Evolutionary conservation across 495 filamentous ascomycete species (phyloP).

Genomic region (Jackrogersella multiformis): DNA sequence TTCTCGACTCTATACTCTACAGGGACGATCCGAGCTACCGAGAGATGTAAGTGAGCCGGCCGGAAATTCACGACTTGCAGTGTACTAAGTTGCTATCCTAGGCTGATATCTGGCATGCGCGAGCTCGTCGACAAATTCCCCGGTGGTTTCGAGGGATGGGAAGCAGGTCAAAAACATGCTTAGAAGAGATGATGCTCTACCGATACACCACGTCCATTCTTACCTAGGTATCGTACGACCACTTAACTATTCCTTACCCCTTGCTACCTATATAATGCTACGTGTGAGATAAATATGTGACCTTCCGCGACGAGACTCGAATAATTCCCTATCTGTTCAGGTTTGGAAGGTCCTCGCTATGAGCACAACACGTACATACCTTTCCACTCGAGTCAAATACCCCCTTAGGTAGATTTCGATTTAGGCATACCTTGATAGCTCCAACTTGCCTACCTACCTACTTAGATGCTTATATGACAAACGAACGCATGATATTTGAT

Average conservation of each 20-base stretch:
- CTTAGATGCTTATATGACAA: too few species aligned
- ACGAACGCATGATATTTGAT: background rate
- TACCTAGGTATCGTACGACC: background rate
- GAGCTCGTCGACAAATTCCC: slow-evolving; percentile 34
- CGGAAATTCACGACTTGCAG: background rate
- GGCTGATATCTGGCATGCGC: slow-evolving; percentile 35
- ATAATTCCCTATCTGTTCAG: background rate
- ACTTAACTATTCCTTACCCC: background rate
- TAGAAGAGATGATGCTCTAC: background rate
- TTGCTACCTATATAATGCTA: background rate
- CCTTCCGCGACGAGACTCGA: background rate
- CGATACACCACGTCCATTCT: background rate
- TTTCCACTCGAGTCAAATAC: background rate
- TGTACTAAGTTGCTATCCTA: slow-evolving; percentile 4
- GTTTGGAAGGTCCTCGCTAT: background rate
- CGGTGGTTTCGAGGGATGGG: slow-evolving; percentile 34
- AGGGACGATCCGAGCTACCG: slow-evolving; percentile 34
- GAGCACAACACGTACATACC: background rate
- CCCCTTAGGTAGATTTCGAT: background rate
- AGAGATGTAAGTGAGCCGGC: slow-evolving; percentile 20
- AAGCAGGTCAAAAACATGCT: background rate
- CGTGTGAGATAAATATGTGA: background rate
- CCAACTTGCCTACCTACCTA: background rate
- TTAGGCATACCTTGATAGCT: background rate
- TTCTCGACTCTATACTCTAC: slow-evolving; percentile 38